Evolutionary conservation across 169 alveolate species (phyloP).

Genomic region (Besnoitia besnoiti): DNA sequence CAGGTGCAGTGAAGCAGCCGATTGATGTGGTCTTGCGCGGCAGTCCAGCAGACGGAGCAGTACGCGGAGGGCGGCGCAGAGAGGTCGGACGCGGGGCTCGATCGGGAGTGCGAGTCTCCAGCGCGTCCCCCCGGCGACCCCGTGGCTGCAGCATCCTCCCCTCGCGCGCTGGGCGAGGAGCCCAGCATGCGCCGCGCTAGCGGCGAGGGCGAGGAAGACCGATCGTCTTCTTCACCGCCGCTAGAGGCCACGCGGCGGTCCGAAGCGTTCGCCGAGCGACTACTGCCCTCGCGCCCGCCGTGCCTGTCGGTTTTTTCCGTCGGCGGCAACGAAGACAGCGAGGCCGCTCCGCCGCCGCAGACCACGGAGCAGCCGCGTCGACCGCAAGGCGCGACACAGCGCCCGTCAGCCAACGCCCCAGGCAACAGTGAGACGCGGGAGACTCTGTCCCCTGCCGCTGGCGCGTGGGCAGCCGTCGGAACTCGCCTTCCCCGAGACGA

Average conservation of each 20-base stretch:
- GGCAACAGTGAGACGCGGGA: no score
- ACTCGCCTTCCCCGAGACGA: no score
- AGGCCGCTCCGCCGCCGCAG: neutral
- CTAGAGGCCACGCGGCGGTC: neutral
- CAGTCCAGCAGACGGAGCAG: slow-evolving; percentile 48
- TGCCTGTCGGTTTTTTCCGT: neutral
- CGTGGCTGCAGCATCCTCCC: no score
- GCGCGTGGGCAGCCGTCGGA: no score
- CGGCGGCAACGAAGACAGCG: neutral
- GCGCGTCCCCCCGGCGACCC: no score
- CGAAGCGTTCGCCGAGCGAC: neutral
- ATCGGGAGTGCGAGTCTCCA: no score
- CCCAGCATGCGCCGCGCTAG: no score
- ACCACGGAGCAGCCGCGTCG: neutral
- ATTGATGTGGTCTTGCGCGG: neutral
- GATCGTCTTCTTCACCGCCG: neutral
- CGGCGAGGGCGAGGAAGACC: no score
- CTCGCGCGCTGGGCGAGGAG: no score
- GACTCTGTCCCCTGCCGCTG: no score
- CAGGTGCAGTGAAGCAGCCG: slow-evolving; percentile 49
- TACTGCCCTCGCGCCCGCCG: neutral
- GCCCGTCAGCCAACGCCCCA: no score
- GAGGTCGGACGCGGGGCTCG: neutral
- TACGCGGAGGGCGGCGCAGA: neutral
- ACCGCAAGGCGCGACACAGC: neutral